Evolutionary conservation across 345 rosid genomes (phyloP).

Genomic region (Excoecaria agallocha): DNA sequence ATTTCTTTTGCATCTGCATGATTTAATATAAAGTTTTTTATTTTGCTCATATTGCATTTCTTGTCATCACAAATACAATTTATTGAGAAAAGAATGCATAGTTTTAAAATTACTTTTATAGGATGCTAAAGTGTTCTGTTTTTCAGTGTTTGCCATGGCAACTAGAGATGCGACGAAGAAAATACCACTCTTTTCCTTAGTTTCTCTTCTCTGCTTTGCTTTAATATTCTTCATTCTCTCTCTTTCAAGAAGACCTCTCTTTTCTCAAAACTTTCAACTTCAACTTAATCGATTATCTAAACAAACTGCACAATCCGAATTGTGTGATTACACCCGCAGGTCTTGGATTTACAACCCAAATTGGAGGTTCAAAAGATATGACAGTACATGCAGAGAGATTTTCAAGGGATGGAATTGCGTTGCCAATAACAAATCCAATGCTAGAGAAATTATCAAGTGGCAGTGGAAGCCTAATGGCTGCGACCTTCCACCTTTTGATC

Average conservation of each 20-base stretch:
- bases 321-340: slow-evolving; percentile 71
- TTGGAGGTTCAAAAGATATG: slow-evolving; percentile 39
- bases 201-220: slow-evolving; percentile 47
- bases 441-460: slow-evolving; percentile 54
- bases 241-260: slow-evolving; percentile 15
- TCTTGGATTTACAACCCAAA: slow-evolving; percentile 68
- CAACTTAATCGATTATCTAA: slow-evolving; percentile 11
- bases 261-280: slow-evolving; percentile 13
- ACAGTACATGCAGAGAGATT: slow-evolving; percentile 70
- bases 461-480: slow-evolving; percentile 75
- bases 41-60: background rate
- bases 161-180: slow-evolving; percentile 32
- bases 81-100: slow-evolving; percentile 46
- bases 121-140: too few relatives aligned
- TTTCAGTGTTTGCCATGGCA: too few relatives aligned
- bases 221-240: slow-evolving; percentile 23
- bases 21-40: background rate
- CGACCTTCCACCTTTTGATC: slow-evolving; percentile 59
- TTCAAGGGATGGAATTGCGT: slow-evolving; percentile 93
- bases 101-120: too few relatives aligned
- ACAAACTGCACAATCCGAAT: background rate
- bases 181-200: slow-evolving; percentile 49
- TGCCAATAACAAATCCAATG: slow-evolving; percentile 63
- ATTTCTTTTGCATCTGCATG: slow-evolving; percentile 2
- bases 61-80: slow-evolving; percentile 34